Percentiles rank a stretch among this genome's conserved stretches.
Conservation (phyloP, 116 monocot species). For the Iris pallida region DNA sequence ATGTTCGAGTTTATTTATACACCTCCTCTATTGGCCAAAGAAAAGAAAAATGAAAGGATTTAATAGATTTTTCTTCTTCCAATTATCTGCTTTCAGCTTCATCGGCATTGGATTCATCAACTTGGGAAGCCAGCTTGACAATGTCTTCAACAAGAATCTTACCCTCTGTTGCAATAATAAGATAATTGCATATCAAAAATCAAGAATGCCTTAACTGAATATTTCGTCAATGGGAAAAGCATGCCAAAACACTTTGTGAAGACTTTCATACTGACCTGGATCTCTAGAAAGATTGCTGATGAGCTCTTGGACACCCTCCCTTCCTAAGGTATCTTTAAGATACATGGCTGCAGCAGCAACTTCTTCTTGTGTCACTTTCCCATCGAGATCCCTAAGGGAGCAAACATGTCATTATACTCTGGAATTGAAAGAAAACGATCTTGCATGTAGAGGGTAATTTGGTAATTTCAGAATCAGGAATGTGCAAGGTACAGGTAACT, state of each 20-base stretch:
- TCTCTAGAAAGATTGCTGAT: conserved; percentile 88
- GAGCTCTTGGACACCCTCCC: conserved; percentile 74
- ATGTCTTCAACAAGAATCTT: conserved; percentile 92
- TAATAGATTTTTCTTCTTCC: too few relatives aligned
- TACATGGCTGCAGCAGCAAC: conserved; percentile 82
- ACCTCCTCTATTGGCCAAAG: too few relatives aligned
- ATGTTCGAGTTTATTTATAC: too few relatives aligned
- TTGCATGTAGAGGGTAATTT: too few relatives aligned
- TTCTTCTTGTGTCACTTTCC: conserved; percentile 87
- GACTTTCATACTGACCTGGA: conserved; percentile 33
- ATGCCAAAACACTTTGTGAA: not conserved
- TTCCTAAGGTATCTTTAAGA: conserved; percentile 65
- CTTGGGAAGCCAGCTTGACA: conserved; percentile 49
- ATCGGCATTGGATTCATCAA: conserved; percentile 36
- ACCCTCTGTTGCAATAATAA: conserved; percentile 48
- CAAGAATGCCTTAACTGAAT: too few relatives aligned
- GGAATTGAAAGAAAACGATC: too few relatives aligned
- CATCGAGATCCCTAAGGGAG: conserved; percentile 49
- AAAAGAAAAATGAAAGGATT: too few relatives aligned
- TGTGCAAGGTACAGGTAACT: too few relatives aligned
- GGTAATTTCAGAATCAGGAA: too few relatives aligned
- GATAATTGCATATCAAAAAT: too few relatives aligned
- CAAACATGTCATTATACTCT: too few relatives aligned
- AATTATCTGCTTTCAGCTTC: conserved; percentile 10
- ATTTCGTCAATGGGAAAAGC: not conserved